Conservation (phyloP, 495 filamentous ascomycete species). For the Annulohypoxylon stygium region DNA sequence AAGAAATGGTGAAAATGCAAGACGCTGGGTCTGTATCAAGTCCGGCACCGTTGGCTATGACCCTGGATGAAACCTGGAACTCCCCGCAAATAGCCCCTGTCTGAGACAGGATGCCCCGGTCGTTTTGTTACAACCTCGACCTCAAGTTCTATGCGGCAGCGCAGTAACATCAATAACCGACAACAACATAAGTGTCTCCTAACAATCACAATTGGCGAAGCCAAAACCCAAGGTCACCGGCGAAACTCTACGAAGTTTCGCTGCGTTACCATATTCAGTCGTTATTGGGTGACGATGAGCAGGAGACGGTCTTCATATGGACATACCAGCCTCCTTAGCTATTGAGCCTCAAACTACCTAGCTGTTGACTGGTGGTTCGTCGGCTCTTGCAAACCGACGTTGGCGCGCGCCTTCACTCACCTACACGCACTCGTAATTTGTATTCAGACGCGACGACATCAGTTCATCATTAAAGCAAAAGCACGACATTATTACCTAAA, state of each 20-base stretch:
- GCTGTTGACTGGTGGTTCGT: neutral
- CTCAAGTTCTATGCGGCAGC: conserved; percentile 42
- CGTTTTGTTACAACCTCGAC: conserved; percentile 45
- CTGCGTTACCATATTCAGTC: neutral
- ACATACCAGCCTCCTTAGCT: conserved; percentile 1
- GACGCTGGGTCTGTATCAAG: conserved; percentile 47
- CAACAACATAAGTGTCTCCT: conserved; percentile 9
- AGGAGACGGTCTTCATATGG: conserved; percentile 5
- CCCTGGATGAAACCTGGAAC: conserved; percentile 64
- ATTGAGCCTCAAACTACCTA: conserved; percentile 27
- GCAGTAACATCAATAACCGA: conserved; percentile 12
- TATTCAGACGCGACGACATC: conserved; percentile 3
- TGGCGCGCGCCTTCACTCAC: conserved; percentile 12
- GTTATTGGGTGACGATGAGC: neutral
- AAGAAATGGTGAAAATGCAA: conserved; percentile 21
- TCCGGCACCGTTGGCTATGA: conserved; percentile 50
- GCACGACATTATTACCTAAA: neutral
- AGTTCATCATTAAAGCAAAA: neutral
- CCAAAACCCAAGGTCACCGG: conserved; percentile 10
- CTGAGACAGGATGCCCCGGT: conserved; percentile 45
- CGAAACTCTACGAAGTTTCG: neutral
- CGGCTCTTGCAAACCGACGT: neutral
- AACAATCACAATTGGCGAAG: conserved; percentile 11
- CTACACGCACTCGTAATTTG: neutral
- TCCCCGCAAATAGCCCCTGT: conserved; percentile 61